Percentiles rank a stretch among this genome's conserved stretches.
Evolutionary conservation across 164 flowering plant species (phyloP).

Genomic region (Akebia trifoliata): DNA sequence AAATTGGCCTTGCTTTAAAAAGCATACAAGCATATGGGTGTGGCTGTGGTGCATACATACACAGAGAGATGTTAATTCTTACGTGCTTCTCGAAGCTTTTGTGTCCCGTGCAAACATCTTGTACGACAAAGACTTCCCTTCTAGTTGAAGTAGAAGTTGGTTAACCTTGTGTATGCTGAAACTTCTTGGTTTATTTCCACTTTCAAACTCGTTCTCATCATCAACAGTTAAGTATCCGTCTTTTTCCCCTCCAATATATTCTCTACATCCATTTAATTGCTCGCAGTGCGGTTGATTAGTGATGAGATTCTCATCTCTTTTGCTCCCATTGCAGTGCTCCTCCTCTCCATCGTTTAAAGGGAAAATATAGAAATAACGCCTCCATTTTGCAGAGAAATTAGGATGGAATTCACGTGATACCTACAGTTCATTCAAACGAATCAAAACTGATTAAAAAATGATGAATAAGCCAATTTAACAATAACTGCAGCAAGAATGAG

Average conservation of each 20-base stretch:
- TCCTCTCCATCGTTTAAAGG: conserved; percentile 49
- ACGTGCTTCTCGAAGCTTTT: conserved; percentile 85
- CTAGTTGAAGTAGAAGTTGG: conserved; percentile 53
- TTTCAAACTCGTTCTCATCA: conserved; percentile 24
- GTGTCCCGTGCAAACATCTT: conserved; percentile 95
- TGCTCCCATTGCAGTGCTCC: conserved; percentile 14
- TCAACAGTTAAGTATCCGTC: conserved; percentile 4
- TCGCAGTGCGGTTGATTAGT: conserved; percentile 8
- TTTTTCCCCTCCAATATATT: conserved; percentile 22
- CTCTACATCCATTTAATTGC: conserved; percentile 17
- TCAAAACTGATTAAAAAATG: background rate
- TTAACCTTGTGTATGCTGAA: conserved; percentile 65
- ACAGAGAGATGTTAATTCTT: conserved; percentile 27
- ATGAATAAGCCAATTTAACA: background rate
- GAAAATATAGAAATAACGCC: conserved; percentile 82
- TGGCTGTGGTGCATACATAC: background rate
- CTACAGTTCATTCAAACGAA: conserved; percentile 28
- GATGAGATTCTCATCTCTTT: conserved; percentile 11
- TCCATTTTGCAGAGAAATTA: conserved; percentile 93
- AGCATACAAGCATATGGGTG: background rate
- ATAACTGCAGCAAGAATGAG: background rate
- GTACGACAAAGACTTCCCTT: conserved; percentile 83
- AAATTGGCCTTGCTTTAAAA: no score
- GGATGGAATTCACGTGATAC: conserved; percentile 92
- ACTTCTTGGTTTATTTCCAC: conserved; percentile 43